These are phyloP conservation scores for Peronospora destructor DNA, from an alignment of 352 stramenopile species.

Conservation along the genomic window DNA sequence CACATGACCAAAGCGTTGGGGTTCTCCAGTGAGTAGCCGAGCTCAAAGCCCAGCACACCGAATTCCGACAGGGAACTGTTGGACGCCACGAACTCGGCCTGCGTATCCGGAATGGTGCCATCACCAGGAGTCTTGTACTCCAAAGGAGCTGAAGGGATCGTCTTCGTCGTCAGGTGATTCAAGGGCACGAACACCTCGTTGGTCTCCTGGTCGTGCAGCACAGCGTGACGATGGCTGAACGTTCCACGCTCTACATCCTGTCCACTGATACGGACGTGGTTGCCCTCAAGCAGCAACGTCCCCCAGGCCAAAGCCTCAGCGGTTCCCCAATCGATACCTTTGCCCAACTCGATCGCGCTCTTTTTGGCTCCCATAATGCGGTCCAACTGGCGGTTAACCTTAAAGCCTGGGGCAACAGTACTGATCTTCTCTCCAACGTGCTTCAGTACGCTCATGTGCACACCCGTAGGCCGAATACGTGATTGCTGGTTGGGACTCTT, in stretches of 20 bases:
- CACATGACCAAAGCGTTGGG: conserved; percentile 91
- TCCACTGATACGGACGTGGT: conserved; percentile 84
- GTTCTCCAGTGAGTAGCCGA: conserved; percentile 93
- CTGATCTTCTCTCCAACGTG: conserved; percentile 87
- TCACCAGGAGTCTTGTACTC: conserved; percentile 24
- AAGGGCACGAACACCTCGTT: conserved; percentile 91
- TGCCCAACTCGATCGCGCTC: conserved; percentile 65
- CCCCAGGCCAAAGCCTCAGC: conserved; percentile 94
- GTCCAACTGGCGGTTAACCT: conserved; percentile 89
- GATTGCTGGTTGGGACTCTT: conserved; percentile 92
- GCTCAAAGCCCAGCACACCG: conserved; percentile 93
- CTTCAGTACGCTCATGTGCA: conserved; percentile 87
- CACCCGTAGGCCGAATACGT: conserved; percentile 89
- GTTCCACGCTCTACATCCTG: conserved; percentile 94
- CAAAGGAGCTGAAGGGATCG: conserved; percentile 56
- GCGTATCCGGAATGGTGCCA: conserved; percentile 47
- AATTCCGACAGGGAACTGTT: conserved; percentile 96
- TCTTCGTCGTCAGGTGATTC: conserved; percentile 83
- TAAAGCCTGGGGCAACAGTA: conserved; percentile 82
- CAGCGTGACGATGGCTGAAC: conserved; percentile 89
- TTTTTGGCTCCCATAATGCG: conserved; percentile 89
- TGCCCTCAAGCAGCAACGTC: conserved; percentile 89
- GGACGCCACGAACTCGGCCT: conserved; percentile 88
- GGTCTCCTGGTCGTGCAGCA: conserved; percentile 93
- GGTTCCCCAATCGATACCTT: conserved; percentile 95